A percentile compares a stretch with the other conserved stretches of the same genome.
These are phyloP conservation scores for Collybia sp. DNA, from an alignment of 768 basidiomycete genomes.

Conservation along the genomic window DNA sequence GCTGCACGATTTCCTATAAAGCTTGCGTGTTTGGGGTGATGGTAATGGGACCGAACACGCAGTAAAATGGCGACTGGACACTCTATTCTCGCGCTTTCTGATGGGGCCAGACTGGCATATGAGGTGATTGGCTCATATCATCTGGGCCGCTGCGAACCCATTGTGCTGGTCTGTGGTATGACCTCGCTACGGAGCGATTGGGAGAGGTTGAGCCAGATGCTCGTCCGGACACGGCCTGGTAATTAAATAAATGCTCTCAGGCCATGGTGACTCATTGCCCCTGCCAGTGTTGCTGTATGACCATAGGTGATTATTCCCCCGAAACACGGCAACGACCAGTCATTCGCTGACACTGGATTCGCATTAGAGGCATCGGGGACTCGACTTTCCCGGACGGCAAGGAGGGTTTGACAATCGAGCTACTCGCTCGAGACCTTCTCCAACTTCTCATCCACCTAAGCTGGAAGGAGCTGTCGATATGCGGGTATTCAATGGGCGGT, in stretches of 20 bases:
- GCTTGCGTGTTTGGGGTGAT: too few species aligned
- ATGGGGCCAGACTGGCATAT: slow-evolving; percentile 40
- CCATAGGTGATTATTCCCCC: slow-evolving; percentile 20
- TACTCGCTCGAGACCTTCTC: slow-evolving; percentile 40
- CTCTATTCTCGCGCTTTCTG: slow-evolving; percentile 25
- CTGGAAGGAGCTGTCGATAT: slow-evolving; percentile 38
- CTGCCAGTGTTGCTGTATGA: slow-evolving; percentile 39
- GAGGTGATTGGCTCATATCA: slow-evolving; percentile 36
- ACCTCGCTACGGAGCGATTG: slow-evolving; percentile 34
- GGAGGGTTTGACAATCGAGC: slow-evolving; percentile 37
- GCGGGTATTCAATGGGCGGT: slow-evolving; percentile 54
- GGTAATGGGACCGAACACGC: too few species aligned
- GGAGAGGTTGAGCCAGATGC: slow-evolving; percentile 25
- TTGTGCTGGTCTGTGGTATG: slow-evolving; percentile 40
- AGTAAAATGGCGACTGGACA: slow-evolving; percentile 15
- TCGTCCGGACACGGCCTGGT: slow-evolving; percentile 37
- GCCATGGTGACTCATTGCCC: background rate
- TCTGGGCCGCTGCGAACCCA: slow-evolving; percentile 23
- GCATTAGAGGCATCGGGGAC: slow-evolving; percentile 38
- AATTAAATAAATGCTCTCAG: background rate
- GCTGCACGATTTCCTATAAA: too few species aligned
- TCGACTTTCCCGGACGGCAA: slow-evolving; percentile 27
- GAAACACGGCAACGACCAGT: background rate
- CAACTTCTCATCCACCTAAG: slow-evolving; percentile 29
- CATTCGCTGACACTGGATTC: background rate